Evolutionary conservation across 2,329 filamentous ascomycete genomes (phyloP).

Genomic region (Colletotrichum acutatum): DNA sequence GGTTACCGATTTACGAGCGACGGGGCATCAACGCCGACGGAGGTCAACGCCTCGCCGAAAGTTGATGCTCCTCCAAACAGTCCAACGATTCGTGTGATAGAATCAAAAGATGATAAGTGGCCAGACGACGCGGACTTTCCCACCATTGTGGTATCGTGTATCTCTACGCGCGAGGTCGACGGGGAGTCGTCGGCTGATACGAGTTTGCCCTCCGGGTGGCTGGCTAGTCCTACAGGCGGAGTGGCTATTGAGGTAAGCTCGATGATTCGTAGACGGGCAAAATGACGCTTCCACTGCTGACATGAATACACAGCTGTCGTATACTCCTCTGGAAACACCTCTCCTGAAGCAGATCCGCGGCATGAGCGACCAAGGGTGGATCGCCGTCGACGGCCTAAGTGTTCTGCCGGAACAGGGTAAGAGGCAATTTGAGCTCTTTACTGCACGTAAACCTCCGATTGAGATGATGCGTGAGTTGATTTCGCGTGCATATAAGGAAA

Average conservation of each 20-base stretch:
- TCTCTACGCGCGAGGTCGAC: slow-evolving; percentile 75
- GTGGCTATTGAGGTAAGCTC: slow-evolving; percentile 79
- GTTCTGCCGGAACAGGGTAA: slow-evolving; percentile 82
- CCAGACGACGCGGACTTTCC: slow-evolving; percentile 70
- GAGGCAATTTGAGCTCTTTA: slow-evolving; percentile 85
- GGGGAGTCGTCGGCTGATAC: slow-evolving; percentile 75
- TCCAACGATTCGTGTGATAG: slow-evolving; percentile 61
- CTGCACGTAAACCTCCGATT: slow-evolving; percentile 75
- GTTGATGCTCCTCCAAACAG: slow-evolving; percentile 54
- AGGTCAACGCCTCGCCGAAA: slow-evolving; percentile 42
- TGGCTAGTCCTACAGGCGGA: slow-evolving; percentile 78
- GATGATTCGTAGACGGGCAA: neutral
- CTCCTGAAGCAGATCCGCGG: slow-evolving; percentile 74
- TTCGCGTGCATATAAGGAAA: slow-evolving; percentile 53
- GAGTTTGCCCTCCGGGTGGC: slow-evolving; percentile 75
- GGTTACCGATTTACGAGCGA: slow-evolving; percentile 53
- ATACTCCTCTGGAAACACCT: slow-evolving; percentile 78
- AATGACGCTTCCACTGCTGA: neutral
- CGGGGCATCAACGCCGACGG: slow-evolving; percentile 48
- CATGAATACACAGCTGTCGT: neutral
- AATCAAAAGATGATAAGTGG: slow-evolving; percentile 69
- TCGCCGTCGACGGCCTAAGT: slow-evolving; percentile 80
- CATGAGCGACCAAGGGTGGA: slow-evolving; percentile 72
- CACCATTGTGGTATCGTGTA: slow-evolving; percentile 80
- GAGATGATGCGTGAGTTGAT: slow-evolving; percentile 77